A percentile compares a stretch with the other conserved stretches of the same genome.
These are phyloP conservation scores for Ophiostoma angusticollis DNA, from an alignment of 2,329 filamentous ascomycete genomes.

Conservation along the genomic window DNA sequence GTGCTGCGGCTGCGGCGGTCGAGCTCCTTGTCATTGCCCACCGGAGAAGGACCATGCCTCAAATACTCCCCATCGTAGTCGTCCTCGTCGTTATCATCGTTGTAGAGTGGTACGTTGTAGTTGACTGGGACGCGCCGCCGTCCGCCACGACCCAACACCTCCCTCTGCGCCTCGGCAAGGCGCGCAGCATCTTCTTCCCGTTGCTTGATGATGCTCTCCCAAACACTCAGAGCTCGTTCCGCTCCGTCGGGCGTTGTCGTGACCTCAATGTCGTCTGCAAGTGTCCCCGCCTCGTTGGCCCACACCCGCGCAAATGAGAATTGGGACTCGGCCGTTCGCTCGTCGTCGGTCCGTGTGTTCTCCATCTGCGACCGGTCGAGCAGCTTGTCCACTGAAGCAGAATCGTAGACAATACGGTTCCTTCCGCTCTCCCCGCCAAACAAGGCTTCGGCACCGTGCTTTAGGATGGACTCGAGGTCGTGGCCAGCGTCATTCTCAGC, in stretches of 20 bases:
- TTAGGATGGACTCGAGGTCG: constrained; percentile 78
- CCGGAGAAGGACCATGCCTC: constrained; percentile 1
- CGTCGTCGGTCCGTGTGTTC: constrained; percentile 50
- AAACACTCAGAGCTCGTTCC: constrained; percentile 52
- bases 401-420: constrained; percentile 69
- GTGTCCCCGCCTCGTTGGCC: constrained; percentile 63
- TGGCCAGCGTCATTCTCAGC: constrained; percentile 64
- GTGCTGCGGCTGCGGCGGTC: constrained; percentile 8
- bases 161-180: constrained; percentile 52
- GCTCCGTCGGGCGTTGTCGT: constrained; percentile 23
- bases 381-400: constrained; percentile 70
- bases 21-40: constrained; percentile 11
- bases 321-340: constrained; percentile 52
- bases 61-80: constrained; percentile 15
- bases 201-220: constrained; percentile 80
- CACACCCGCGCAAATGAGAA: constrained; percentile 88
- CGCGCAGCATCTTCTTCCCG: constrained; percentile 67
- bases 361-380: constrained; percentile 79
- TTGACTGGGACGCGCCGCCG: constrained; percentile 47
- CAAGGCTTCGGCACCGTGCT: constrained; percentile 73
- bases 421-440: constrained; percentile 64
- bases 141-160: constrained; percentile 76
- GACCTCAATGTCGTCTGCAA: constrained; percentile 51
- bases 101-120: constrained; percentile 16
- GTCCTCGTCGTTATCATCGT: constrained; percentile 15